Base-by-base conservation (phyloP, 2,329 filamentous ascomycete genomes). In the Dothideomycetes sp. region DNA sequence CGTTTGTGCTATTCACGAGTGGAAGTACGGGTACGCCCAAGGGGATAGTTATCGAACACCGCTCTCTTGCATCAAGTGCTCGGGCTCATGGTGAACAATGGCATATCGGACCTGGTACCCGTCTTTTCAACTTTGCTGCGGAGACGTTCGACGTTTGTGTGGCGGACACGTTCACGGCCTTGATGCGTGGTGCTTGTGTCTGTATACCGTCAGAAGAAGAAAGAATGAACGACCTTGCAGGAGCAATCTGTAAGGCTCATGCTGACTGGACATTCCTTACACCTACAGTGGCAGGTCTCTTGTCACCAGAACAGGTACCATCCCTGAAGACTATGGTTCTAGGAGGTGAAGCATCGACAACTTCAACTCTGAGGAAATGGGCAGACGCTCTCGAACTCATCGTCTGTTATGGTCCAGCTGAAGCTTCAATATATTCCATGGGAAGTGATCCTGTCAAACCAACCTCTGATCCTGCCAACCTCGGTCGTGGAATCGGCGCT, bases 151-250 rank as follows among this genome's bases (percentile, higher is more conserved):
- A n/a, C n/a, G n/a, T n/a, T n/a, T n/a, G n/a, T n/a, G n/a, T n/a
- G n/a, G n/a, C n/a, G n/a, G n/a, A n/a, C n/a, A n/a, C n/a, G n/a
- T n/a, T n/a, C n/a, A n/a, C n/a, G n/a, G n/a, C n/a, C n/a, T 37
- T 50, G 5, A 27, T 19, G 12, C 27, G 20, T 12, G 48, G 48
- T 5, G 46, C 39, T n/a, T 40, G 34, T 16, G 19, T 50, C 4
- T 50, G 46, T 25, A 61, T 71, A 5, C 67, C 67, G 1, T 64
- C 61, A 47, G 54, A 67, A 50, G 51, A 64, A 28, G 63, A 67
- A 15, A 61, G 68, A 3, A 56, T 69, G 46, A 67, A 68, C 40
- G 64, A 70, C 45, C 57, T 70, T 17, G 58, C 62, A 12, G 64
- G 64, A 10, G 65, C 48, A 3, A 59, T 62, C 36, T 54, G 54